Base-by-base conservation (phyloP, 768 basidiomycete genomes). In the Boletus speciosus region DNA sequence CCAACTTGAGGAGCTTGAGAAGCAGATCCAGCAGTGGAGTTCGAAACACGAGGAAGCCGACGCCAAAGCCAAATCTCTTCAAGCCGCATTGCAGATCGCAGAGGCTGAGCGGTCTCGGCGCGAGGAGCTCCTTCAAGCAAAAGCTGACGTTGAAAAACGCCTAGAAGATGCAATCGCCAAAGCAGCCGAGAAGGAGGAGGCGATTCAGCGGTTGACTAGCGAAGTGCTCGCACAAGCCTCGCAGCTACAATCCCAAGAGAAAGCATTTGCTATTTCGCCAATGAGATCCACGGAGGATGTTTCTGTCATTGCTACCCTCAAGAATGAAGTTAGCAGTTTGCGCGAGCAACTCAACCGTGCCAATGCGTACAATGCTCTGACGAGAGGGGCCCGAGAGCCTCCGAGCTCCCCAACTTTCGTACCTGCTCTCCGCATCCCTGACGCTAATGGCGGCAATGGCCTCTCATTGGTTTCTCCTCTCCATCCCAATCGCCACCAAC, bases 281-380 rank as follows among this genome's bases (percentile, higher is more conserved):
- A 72, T 75, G 43, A 82, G 86, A 58, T 86, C 81, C 44, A 80
- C 82, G 5, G 95, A 97, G 61, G 93, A 98, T 65, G 85, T 77
- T 59, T 87, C 90, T 15, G 88, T 96, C 39, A 93, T 98, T 57
- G 76, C 85, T 59, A 87, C 87, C 0, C 82, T 99, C 62, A 94
- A 96, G 72, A 90, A 84, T 61, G 97, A 99, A 76, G 87, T 99
- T 61, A 86, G 88, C 72, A 87, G 76, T 63, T 80, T 98, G 31
- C 91, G 93, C 55, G 97, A 99, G 67, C 96, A 98, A 67, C 84
- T 98, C 59, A 95, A 95, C 63, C 85, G 96, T 32, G 85, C 93
- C n/a, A 93, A 95, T 66, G 93, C 97, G 9, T 81, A 97, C 62
- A 92, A 93, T 61, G 80, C 83, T 15, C 80, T 97, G 47, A 94